Conservation (phyloP, 106 monocot species). For the Dioscorea alata region DNA sequence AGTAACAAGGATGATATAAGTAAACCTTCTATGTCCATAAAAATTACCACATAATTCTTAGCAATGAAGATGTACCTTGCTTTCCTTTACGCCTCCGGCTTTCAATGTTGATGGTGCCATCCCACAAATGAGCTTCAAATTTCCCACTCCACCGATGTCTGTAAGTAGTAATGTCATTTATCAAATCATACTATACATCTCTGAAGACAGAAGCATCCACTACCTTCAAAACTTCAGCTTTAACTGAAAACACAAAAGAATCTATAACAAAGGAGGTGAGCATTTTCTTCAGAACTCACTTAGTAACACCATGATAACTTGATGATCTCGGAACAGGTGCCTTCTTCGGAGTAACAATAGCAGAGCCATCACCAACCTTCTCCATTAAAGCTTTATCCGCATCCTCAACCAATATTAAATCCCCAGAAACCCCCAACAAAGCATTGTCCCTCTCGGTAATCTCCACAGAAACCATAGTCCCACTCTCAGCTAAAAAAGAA, state of each 20-base stretch:
- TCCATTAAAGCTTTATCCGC: neutral
- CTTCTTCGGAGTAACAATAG: neutral
- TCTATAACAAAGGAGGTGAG: neutral
- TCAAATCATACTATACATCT: neutral
- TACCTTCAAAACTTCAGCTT: neutral
- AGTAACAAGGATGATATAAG: neutral
- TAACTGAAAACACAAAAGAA: neutral
- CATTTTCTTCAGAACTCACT: constrained; percentile 7
- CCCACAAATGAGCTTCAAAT: constrained; percentile 45
- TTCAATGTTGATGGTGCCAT: constrained; percentile 25
- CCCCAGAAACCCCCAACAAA: neutral
- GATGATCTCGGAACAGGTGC: constrained; percentile 16
- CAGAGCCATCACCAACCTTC: neutral
- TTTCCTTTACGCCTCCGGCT: constrained; percentile 30
- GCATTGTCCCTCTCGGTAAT: neutral
- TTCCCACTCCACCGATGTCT: constrained; percentile 48
- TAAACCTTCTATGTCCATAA: too few relatives aligned
- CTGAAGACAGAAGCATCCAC: neutral
- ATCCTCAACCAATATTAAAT: neutral
- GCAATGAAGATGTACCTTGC: constrained; percentile 15
- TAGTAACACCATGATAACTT: constrained; percentile 35
- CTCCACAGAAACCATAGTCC: neutral
- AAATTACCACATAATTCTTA: too few relatives aligned
- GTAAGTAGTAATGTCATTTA: neutral
- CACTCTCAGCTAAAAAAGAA: neutral